Conservation (phyloP, 208 protist species). For the Leishmania gerbilli region DNA sequence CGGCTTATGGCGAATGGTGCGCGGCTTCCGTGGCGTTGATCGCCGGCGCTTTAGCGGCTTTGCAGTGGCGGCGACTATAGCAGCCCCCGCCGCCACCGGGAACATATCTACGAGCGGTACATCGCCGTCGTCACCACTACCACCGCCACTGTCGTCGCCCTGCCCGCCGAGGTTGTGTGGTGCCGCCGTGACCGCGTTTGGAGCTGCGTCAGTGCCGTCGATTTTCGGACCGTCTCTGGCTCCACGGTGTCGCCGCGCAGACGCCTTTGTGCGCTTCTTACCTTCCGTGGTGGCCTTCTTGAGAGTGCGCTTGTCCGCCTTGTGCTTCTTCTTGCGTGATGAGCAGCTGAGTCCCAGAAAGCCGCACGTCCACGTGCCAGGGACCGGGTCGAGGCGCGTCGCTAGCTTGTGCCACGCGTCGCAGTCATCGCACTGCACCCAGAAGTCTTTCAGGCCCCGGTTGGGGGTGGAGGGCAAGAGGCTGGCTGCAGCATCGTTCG, state of each 20-base stretch:
- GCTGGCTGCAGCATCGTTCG: not conserved
- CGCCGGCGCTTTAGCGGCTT: not conserved
- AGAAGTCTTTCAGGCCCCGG: conserved; percentile 23
- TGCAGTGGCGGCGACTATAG: not conserved
- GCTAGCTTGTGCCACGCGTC: conserved; percentile 45
- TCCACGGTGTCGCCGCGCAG: not conserved
- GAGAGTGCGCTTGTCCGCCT: not conserved
- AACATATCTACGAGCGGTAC: conserved; percentile 10
- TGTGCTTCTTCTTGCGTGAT: not conserved
- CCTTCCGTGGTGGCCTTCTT: conserved; percentile 7
- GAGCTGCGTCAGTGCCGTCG: not conserved
- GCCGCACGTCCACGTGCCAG: conserved; percentile 56
- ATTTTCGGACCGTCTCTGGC: not conserved
- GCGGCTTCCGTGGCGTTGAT: not conserved
- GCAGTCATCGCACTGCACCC: conserved; percentile 58
- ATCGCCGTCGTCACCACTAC: conserved; percentile 7
- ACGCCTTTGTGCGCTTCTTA: not conserved
- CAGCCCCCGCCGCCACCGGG: not conserved
- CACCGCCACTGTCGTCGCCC: not conserved
- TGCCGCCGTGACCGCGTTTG: not conserved
- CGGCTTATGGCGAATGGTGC: not conserved
- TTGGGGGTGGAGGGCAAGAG: not conserved
- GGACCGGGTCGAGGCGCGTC: conserved; percentile 30
- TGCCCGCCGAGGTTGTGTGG: not conserved
- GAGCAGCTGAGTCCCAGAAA: conserved; percentile 37